Conservation (phyloP, 2,329 filamentous ascomycete genomes). For the Ascochyta lentis region DNA sequence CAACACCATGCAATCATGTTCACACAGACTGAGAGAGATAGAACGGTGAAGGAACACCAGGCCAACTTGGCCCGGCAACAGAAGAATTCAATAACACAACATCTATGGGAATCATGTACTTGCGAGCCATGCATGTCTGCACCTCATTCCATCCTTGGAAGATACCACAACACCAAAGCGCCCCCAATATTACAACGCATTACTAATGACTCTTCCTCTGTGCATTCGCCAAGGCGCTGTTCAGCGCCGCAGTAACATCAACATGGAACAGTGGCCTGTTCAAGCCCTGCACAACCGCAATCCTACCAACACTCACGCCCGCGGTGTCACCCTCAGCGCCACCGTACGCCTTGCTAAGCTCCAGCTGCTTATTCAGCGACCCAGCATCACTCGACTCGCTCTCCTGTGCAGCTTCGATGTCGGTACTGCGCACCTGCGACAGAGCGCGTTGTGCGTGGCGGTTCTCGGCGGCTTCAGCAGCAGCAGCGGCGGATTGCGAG, state of each 20-base stretch:
- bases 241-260: conserved; percentile 88
- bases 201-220: conserved; percentile 44
- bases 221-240: conserved; percentile 85
- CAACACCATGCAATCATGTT: neutral
- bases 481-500: conserved; percentile 71
- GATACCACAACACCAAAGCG: conserved; percentile 9
- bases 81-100: conserved; percentile 1
- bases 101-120: conserved; percentile 18
- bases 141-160: neutral
- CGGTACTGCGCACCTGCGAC: conserved; percentile 58
- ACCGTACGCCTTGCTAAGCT: conserved; percentile 42
- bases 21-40: neutral
- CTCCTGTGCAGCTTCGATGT: conserved; percentile 27
- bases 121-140: conserved; percentile 8
- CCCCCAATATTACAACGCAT: conserved; percentile 3
- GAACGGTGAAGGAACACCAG: neutral
- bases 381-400: conserved; percentile 33
- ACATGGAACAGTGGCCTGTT: conserved; percentile 96
- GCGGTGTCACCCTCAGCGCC: conserved; percentile 36
- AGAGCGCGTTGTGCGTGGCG: conserved; percentile 44
- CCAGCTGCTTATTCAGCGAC: conserved; percentile 43
- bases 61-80: conserved; percentile 4
- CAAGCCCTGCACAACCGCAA: conserved; percentile 76
- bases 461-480: conserved; percentile 71
- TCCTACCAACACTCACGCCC: conserved; percentile 17